Evolutionary conservation across 495 filamentous ascomycete genomes (phyloP), one percentile per base, ranked within the genome.

Genomic region (Platismatia glauca): DNA sequence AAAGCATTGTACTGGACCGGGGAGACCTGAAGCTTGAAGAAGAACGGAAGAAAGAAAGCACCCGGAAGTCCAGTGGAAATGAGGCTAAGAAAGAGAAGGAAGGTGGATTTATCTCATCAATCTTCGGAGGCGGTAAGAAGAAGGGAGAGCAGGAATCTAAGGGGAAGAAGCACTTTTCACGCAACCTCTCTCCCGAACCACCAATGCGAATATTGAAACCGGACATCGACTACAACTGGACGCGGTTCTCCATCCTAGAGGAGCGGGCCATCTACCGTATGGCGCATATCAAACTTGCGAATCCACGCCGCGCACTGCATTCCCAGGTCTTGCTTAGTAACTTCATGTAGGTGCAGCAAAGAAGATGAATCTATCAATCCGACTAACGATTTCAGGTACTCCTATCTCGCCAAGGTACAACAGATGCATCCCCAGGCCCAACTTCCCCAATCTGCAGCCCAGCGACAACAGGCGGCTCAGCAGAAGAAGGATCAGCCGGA

Each of bases 271-370:
- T 99, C 62, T 99, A 99, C 71, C 82, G 94, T 58, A 96, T 99
- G 87, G 94, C 94, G 16, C 94, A 99, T 73, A 92, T 97, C 75
- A 99, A 99, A 74, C 87, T 99, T 58, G 94, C 94, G 6, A 99
- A 99, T 71, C 94, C 94, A 38, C 85, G 94, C 15, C 86, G 94
- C 35, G 88, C 92, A 46, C 76, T 99, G 39, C 90, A 95, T 69
- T 96, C 92, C 53, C 94, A 99, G 71, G 94, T 99, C 31, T 80
- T 99, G 58, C 85, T 99, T 67, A 97, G 92, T 75, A 99, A 99
- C 69, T 99, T 99, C 74, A 99, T 99, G 94, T 99, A 63, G 33
- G 65, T 33, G 33, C n/a, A 38, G 22, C 3, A 0, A 12, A 18
- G 38, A 24, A 7, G 37, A n/a, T 1, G 15, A 11, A 22, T 38